Conservation (phyloP, 345 rosid species). For the Alliaria petiolata region DNA sequence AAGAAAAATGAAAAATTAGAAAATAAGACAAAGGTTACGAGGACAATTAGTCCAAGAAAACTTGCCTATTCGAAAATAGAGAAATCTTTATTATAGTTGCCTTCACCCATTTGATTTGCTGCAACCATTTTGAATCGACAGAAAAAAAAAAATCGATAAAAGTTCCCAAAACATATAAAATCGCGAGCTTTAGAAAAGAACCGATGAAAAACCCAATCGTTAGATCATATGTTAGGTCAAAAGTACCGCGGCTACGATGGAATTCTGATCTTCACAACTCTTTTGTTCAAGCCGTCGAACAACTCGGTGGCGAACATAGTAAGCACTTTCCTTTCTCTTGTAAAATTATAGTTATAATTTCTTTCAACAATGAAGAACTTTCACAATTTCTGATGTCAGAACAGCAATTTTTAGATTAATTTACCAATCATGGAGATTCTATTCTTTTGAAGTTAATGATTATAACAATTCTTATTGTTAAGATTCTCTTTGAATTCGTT, state of each 20-base stretch:
- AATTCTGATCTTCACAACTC: slow-evolving; percentile 76
- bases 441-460: background rate
- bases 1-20: background rate
- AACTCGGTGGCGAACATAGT: slow-evolving; percentile 82
- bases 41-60: background rate
- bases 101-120: slow-evolving; percentile 5
- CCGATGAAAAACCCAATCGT: slow-evolving; percentile 29
- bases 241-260: slow-evolving; percentile 77
- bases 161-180: background rate
- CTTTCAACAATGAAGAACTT: background rate
- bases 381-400: background rate
- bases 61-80: background rate
- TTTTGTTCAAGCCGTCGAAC: slow-evolving; percentile 65
- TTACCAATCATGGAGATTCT: background rate
- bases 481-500: background rate
- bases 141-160: background rate
- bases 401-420: background rate
- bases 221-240: slow-evolving; percentile 74
- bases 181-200: background rate
- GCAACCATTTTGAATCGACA: background rate
- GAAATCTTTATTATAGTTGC: background rate
- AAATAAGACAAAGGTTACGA: slow-evolving; percentile 1
- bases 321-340: slow-evolving; percentile 18
- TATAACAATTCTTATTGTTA: background rate
- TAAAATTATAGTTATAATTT: background rate